Percentiles rank a stretch among this genome's conserved stretches.
These are phyloP conservation scores for Clavulina sp. DNA, from an alignment of 768 basidiomycete genomes.

Conservation along the genomic window DNA sequence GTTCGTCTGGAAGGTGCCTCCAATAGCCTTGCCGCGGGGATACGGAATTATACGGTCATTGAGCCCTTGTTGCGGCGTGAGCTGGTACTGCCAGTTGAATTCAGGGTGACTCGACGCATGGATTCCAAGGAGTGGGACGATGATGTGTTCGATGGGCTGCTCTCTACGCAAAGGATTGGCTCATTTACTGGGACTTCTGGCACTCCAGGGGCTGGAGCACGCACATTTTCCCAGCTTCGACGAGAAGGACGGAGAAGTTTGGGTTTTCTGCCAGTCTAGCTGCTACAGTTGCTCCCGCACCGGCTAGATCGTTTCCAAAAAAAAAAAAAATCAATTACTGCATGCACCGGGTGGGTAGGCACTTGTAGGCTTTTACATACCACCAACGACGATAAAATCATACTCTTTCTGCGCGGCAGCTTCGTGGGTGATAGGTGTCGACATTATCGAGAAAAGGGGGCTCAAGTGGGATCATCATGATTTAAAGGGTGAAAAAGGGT, in stretches of 20 bases:
- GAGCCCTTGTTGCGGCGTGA: conserved; percentile 29
- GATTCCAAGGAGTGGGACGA: neutral
- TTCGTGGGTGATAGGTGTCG: no score
- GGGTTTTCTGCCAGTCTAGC: neutral
- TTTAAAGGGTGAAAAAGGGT: no score
- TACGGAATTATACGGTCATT: conserved; percentile 27
- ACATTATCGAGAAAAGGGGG: no score
- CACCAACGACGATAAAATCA: neutral
- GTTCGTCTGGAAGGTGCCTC: neutral
- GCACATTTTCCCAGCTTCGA: neutral
- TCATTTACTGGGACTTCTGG: neutral
- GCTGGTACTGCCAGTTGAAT: conserved; percentile 30
- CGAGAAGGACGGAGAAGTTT: neutral
- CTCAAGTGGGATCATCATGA: no score
- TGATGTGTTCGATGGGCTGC: neutral
- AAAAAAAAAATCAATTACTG: neutral
- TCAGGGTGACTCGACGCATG: neutral
- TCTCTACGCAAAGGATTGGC: neutral
- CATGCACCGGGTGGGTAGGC: neutral
- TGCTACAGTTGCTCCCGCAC: conserved; percentile 10
- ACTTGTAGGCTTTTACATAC: neutral
- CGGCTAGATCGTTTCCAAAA: conserved; percentile 16
- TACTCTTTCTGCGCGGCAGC: neutral
- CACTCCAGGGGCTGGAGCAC: neutral
- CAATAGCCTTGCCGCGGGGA: neutral